Evolutionary conservation across 129 eudicot species (phyloP), one percentile per base, ranked within the genome.

Genomic region (Pseudognaphalium luteoalbum): DNA sequence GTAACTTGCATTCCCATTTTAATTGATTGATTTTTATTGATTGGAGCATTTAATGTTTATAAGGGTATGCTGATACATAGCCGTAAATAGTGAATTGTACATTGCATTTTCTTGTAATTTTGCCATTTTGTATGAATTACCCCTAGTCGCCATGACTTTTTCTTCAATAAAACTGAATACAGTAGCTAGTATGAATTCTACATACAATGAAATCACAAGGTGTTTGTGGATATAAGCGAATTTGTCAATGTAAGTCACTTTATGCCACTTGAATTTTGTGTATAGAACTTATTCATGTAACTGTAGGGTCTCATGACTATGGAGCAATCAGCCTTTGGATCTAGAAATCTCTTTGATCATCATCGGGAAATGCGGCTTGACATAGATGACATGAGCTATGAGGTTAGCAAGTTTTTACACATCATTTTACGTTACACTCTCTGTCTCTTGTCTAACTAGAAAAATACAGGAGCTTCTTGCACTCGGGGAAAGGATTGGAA

Each of bases 401-500:
- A 87, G 91, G 91, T 87, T 39, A 29, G 42, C 47, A 58, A 42
- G 29, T 42, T 73, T 21, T 62, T 33, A 74, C 15, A 7, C 8
- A 6, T 63, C 32, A 28, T 64, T 57, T 66, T 14, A 20, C 44
- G 30, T 15, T n/a, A 33, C 9, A 14, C 19, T 62, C n/a, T n/a
- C 39, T 32, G 30, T 84, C 14, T 34, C 4, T 60, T 15, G 30
- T 47, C 52, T 28, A 47, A 37, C 19, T 73, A 56, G 54, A 19
- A 74, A 75, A 22, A 56, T 21, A 17, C 87, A 90, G 96, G 96
- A 90, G 33, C 96, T 90, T 39, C 92, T 90, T 67, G 96, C 83
- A 14, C 85, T 88, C 4, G 88, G 88, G 54, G 93, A 88, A 82
- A 81, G 88, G 75, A 88, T 88, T 69, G 96, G 96, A 70, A 81